These are phyloP conservation scores for Fusarium circinatum DNA, from an alignment of 2,329 filamentous ascomycete genomes.

Conservation along the genomic window DNA sequence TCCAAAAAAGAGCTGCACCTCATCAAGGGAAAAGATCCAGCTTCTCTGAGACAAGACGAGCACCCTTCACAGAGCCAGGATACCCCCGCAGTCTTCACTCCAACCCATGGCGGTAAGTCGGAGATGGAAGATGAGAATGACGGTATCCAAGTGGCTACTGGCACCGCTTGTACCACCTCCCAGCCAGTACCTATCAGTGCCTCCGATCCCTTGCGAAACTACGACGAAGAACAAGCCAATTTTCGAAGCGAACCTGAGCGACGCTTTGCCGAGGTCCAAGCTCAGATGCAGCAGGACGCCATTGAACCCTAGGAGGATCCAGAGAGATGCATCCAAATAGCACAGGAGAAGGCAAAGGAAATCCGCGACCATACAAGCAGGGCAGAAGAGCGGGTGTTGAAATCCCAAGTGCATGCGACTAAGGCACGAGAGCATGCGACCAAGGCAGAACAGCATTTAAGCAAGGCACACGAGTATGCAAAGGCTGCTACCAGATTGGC, in stretches of 20 bases:
- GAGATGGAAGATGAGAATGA: background rate
- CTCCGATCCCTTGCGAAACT: background rate
- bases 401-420: too few relatives aligned
- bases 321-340: fast-evolving
- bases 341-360: fast-evolving
- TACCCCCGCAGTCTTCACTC: background rate
- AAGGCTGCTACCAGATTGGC: too few relatives aligned
- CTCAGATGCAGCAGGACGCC: background rate
- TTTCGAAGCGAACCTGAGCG: background rate
- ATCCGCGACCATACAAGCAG: too few relatives aligned
- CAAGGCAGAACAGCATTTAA: too few relatives aligned
- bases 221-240: background rate
- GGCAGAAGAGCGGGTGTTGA: too few relatives aligned
- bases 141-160: background rate
- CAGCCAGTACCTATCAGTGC: background rate
- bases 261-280: background rate
- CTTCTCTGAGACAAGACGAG: background rate
- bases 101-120: background rate
- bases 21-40: background rate
- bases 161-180: background rate
- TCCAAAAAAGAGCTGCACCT: background rate
- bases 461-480: too few relatives aligned
- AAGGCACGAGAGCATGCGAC: too few relatives aligned
- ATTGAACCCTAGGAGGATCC: background rate
- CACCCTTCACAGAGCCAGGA: background rate